Evolutionary conservation across 257 asterid species (phyloP).

Genomic region (Cordia subcordata): DNA sequence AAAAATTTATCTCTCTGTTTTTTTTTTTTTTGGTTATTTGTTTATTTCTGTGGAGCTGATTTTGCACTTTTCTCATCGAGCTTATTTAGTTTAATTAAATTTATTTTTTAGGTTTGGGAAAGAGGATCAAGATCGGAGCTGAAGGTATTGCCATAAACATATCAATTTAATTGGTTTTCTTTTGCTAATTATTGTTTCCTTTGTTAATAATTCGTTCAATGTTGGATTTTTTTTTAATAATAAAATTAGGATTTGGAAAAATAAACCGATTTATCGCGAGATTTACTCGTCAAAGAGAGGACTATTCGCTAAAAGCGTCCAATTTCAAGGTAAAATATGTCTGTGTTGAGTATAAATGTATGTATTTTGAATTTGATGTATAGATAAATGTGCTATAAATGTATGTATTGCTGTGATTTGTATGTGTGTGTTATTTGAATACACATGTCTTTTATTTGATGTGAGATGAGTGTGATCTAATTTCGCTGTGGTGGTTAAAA

Average conservation of each 20-base stretch:
- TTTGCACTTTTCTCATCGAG: not conserved
- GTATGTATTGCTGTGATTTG: too few relatives aligned
- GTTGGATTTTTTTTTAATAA: not conserved
- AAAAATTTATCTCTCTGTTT: not conserved
- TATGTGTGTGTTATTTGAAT: too few relatives aligned
- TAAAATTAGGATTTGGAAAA: constrained; percentile 7
- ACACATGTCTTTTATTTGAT: too few relatives aligned
- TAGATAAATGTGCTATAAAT: not conserved
- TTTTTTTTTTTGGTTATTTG: not conserved
- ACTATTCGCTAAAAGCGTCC: not conserved
- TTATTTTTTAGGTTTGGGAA: constrained; percentile 18
- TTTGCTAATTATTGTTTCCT: not conserved
- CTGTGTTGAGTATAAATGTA: not conserved
- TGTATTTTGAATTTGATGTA: not conserved
- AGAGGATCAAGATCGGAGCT: constrained; percentile 19
- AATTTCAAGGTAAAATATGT: not conserved
- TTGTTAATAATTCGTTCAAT: not conserved
- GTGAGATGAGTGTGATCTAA: too few relatives aligned
- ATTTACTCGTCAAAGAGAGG: not conserved
- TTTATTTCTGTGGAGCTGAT: not conserved
- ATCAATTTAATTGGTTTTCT: not conserved
- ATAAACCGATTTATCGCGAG: constrained; percentile 1
- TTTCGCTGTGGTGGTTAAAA: too few relatives aligned
- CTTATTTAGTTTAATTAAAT: not conserved
- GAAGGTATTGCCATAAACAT: constrained; percentile 6